Evolutionary conservation across 2,329 filamentous ascomycete species (phyloP).

Genomic region (Penicillium sp.): DNA sequence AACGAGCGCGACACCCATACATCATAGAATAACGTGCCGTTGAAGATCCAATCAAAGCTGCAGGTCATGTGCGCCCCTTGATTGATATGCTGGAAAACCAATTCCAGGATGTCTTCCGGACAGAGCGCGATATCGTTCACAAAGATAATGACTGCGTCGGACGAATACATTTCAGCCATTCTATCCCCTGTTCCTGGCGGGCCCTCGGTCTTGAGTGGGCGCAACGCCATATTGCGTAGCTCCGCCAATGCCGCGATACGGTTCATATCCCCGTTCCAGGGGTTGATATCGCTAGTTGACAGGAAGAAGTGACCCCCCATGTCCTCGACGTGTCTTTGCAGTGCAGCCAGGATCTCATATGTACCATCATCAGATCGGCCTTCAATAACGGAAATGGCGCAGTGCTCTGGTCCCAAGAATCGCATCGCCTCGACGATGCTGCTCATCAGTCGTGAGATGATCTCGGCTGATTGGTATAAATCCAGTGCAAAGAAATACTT

Average conservation of each 20-base stretch:
- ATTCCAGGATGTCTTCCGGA: constrained; percentile 61
- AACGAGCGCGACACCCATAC: constrained; percentile 60
- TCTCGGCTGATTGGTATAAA: constrained; percentile 48
- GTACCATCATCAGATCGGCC: constrained; percentile 62
- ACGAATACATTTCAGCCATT: constrained; percentile 26
- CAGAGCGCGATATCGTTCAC: constrained; percentile 61
- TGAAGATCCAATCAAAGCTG: constrained; percentile 62
- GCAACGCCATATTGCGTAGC: constrained; percentile 10
- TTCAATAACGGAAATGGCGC: constrained; percentile 60
- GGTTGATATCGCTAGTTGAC: constrained; percentile 35
- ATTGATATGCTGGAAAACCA: constrained; percentile 53
- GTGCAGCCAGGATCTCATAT: constrained; percentile 51
- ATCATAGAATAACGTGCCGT: constrained; percentile 59
- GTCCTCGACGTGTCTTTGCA: constrained; percentile 46
- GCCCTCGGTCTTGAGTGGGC: constrained; percentile 4
- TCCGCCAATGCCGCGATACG: constrained; percentile 1
- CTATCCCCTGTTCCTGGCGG: constrained; percentile 38
- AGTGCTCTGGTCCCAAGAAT: constrained; percentile 57
- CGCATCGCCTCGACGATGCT: constrained; percentile 55
- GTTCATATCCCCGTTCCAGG: neutral
- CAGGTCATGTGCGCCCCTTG: constrained; percentile 62
- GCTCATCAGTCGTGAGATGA: constrained; percentile 58
- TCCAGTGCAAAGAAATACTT: constrained; percentile 60
- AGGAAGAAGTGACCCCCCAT: constrained; percentile 28
- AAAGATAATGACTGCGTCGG: constrained; percentile 55